Evolutionary conservation across 2,329 filamentous ascomycete species (phyloP).

Genomic region (Aureobasidium sp.): DNA sequence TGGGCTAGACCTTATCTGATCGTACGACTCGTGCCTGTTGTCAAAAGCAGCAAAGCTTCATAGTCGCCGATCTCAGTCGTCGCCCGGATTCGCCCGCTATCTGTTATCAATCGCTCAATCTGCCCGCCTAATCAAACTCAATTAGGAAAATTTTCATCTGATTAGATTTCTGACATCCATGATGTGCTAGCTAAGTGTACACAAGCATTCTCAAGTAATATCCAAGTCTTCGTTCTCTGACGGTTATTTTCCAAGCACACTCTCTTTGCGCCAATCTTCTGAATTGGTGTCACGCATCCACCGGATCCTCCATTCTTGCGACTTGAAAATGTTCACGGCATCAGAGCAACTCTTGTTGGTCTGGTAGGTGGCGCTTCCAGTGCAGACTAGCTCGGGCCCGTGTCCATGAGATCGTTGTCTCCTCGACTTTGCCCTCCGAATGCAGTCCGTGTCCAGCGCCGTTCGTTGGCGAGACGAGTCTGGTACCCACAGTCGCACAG

Average conservation of each 20-base stretch:
- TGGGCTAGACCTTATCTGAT: no score
- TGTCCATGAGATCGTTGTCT: not conserved
- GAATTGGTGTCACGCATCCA: not conserved
- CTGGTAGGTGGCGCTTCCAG: not conserved
- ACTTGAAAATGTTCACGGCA: no score
- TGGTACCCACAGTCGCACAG: not conserved
- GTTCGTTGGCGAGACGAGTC: not conserved
- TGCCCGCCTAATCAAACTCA: not conserved
- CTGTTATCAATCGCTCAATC: not conserved
- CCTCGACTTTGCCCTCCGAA: not conserved
- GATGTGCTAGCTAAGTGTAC: not conserved
- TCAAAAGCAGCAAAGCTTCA: no score
- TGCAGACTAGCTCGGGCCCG: not conserved
- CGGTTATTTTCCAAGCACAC: not conserved
- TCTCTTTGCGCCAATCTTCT: no score
- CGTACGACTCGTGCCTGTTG: no score
- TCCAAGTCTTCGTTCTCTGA: no score
- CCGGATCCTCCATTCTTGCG: no score
- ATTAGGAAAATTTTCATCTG: not conserved
- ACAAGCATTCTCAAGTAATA: not conserved
- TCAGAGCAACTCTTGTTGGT: not conserved
- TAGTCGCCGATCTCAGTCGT: no score
- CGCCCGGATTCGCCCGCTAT: not conserved
- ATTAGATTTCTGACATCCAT: not conserved
- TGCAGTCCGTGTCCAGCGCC: not conserved